These are phyloP conservation scores for Blastobotrys arbuscula DNA, from an alignment of 1,139 yeast species.

Conservation along the genomic window DNA sequence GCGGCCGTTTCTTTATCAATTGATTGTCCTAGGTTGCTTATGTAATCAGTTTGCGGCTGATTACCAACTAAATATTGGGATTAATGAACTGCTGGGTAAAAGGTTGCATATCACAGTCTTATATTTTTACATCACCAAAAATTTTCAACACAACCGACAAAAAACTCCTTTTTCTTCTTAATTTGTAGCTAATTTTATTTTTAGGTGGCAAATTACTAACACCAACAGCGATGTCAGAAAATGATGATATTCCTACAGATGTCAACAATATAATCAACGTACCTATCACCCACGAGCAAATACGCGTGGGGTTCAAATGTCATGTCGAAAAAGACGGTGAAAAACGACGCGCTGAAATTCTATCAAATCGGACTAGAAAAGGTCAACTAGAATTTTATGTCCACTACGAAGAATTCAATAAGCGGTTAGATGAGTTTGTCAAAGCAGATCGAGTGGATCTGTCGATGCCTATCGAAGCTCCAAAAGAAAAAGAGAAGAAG, in stretches of 20 bases:
- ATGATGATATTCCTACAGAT: constrained; percentile 2
- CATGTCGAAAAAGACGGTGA: constrained; percentile 78
- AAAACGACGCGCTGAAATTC: constrained; percentile 73
- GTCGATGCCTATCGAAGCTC: constrained; percentile 60
- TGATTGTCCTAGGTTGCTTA: no score
- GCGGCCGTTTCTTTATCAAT: no score
- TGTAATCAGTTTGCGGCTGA: no score
- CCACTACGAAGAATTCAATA: constrained; percentile 90
- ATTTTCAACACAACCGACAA: no score
- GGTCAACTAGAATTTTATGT: constrained; percentile 81
- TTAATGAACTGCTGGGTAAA: no score
- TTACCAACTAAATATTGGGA: no score
- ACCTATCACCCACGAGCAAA: constrained; percentile 20
- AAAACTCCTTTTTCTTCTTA: no score
- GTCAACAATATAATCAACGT: constrained; percentile 13
- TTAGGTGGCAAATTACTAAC: not conserved
- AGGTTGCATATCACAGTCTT: no score
- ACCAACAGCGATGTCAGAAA: not conserved
- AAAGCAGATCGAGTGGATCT: constrained; percentile 64
- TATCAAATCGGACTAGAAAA: constrained; percentile 67
- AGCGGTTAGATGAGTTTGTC: constrained; percentile 94
- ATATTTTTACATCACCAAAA: no score
- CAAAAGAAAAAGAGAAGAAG: constrained; percentile 45
- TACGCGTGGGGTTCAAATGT: constrained; percentile 63
- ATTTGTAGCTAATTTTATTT: no score